phyloP scores from a whole-genome alignment of 768 basidiomycete species.

The Terana coerulea region DNA sequence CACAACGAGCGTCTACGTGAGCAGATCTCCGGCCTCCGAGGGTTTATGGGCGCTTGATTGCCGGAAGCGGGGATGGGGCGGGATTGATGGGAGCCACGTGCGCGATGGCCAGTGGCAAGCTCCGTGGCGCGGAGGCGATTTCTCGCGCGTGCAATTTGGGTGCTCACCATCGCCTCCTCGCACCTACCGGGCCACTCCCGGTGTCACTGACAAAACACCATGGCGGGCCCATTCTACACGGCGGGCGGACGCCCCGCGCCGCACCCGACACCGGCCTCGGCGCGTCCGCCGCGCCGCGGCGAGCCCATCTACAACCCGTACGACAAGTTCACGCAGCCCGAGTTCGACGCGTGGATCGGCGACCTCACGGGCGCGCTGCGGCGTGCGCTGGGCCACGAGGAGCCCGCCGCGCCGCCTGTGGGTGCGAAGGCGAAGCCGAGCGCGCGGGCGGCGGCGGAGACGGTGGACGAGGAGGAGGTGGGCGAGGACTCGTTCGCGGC shows the following conservation, averaged over 20 bases:
- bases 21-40: too few relatives aligned
- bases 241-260: slow-evolving; percentile 17
- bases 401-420: slow-evolving; percentile 21
- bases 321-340: slow-evolving; percentile 63
- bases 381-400: slow-evolving; percentile 51
- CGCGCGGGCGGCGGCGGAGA: slow-evolving; percentile 17
- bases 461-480: slow-evolving; percentile 26
- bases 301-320: slow-evolving; percentile 71
- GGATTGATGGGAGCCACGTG: slow-evolving; percentile 1
- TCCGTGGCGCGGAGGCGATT: too few relatives aligned
- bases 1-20: too few relatives aligned
- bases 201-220: too few relatives aligned
- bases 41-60: too few relatives aligned
- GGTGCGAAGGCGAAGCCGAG: slow-evolving; percentile 8
- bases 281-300: slow-evolving; percentile 28
- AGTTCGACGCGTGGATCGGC: slow-evolving; percentile 71
- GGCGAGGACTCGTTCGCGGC: slow-evolving; percentile 57
- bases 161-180: too few relatives aligned
- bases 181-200: too few relatives aligned
- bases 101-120: too few relatives aligned
- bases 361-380: slow-evolving; percentile 56
- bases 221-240: slow-evolving; percentile 20
- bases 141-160: too few relatives aligned
- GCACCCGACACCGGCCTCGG: slow-evolving; percentile 20
- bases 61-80: too few relatives aligned